Conservation (phyloP, 192 early-diverging fungal genomes). For the Backusella westeae region DNA sequence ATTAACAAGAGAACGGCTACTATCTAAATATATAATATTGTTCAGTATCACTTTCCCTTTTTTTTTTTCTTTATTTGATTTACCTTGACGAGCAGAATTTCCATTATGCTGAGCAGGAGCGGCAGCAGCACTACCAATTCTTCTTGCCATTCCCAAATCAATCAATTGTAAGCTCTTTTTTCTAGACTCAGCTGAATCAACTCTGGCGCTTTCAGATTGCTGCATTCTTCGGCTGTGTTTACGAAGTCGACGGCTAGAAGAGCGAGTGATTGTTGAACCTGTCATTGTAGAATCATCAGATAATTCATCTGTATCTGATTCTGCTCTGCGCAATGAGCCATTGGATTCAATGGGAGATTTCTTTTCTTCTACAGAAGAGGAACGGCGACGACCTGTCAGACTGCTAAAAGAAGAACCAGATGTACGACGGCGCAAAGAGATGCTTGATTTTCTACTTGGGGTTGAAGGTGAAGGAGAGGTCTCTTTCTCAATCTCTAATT, state of each 20-base stretch:
- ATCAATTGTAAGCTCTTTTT: conserved; percentile 9
- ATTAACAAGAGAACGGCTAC: conserved; percentile 2
- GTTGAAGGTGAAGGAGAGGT: not conserved
- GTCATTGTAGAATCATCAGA: not conserved
- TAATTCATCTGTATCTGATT: not conserved
- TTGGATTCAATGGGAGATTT: not conserved
- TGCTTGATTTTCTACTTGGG: not conserved
- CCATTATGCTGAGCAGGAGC: not conserved
- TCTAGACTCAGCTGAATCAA: not conserved
- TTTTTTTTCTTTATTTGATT: not conserved
- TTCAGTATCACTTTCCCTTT: not conserved
- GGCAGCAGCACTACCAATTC: conserved; percentile 8
- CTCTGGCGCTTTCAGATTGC: not conserved
- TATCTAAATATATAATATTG: not conserved
- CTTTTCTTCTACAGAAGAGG: conserved; percentile 6
- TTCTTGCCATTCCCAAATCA: conserved; percentile 4
- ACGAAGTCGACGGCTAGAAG: not conserved
- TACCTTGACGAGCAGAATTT: not conserved
- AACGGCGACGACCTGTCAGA: not conserved
- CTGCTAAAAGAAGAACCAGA: conserved; percentile 4
- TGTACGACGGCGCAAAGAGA: conserved; percentile 9
- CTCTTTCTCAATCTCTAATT: not conserved
- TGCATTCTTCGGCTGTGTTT: not conserved
- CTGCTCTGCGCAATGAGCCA: not conserved
- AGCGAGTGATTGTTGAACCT: not conserved